A percentile compares a stretch with the other conserved stretches of the same genome.
phyloP scores from a whole-genome alignment of 2,329 filamentous ascomycete species.

The Colletotrichum salicis region DNA sequence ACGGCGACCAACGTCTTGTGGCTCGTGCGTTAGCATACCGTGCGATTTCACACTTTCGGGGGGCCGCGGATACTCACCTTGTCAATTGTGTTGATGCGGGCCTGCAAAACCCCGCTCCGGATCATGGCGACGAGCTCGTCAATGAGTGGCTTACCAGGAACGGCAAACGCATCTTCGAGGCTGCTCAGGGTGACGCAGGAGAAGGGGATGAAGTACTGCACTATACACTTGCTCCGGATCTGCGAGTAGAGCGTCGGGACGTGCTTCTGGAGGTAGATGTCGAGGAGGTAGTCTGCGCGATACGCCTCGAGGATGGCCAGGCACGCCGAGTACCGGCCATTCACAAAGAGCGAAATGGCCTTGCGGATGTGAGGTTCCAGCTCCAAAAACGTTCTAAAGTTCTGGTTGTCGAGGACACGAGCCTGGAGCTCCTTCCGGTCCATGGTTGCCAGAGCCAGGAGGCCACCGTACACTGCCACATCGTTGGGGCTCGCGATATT shows the following conservation, averaged over 20 bases:
- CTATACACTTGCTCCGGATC: slow-evolving; percentile 90
- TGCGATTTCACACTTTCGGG: slow-evolving; percentile 6
- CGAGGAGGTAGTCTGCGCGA: slow-evolving; percentile 87
- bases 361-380: slow-evolving; percentile 94
- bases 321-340: slow-evolving; percentile 88
- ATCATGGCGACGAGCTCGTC: slow-evolving; percentile 85
- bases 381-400: slow-evolving; percentile 89
- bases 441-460: slow-evolving; percentile 92
- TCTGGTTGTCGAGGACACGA: slow-evolving; percentile 80
- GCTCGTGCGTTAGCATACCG: slow-evolving; percentile 26
- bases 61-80: slow-evolving; percentile 58
- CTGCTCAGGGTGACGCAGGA: slow-evolving; percentile 84
- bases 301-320: slow-evolving; percentile 85
- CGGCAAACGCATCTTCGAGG: slow-evolving; percentile 80
- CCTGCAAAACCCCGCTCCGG: slow-evolving; percentile 74
- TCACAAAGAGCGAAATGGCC: slow-evolving; percentile 88
- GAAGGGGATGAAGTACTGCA: slow-evolving; percentile 92
- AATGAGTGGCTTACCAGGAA: slow-evolving; percentile 71
- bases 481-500: slow-evolving; percentile 86
- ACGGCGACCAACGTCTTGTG: slow-evolving; percentile 79
- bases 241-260: slow-evolving; percentile 75
- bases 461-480: slow-evolving; percentile 88
- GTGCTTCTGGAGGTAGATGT: slow-evolving; percentile 84
- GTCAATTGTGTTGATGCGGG: slow-evolving; percentile 86
- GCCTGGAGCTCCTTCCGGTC: slow-evolving; percentile 78